Evolutionary conservation across 2,329 filamentous ascomycete genomes (phyloP).

Genomic region (Pseudogymnoascus sp.): DNA sequence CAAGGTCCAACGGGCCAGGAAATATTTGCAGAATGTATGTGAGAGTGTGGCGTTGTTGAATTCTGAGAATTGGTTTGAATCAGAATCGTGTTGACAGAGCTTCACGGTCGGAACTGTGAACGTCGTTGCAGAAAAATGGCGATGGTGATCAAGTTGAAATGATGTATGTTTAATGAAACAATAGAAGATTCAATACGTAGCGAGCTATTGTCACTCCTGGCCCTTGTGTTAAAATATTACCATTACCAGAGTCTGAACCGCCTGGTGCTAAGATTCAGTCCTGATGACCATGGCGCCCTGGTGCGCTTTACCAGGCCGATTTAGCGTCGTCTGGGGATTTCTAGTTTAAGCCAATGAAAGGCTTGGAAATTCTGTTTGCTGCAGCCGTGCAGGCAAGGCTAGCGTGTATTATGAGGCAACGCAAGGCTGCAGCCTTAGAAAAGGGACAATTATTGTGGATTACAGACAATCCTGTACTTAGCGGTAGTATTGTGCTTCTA

Average conservation of each 20-base stretch:
- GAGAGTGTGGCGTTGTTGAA: not conserved
- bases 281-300: conserved; percentile 6
- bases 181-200: not conserved
- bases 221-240: not conserved
- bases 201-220: conserved; percentile 3
- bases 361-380: not conserved
- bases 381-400: conserved; percentile 1
- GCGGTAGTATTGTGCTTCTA: not conserved
- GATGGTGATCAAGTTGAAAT: not conserved
- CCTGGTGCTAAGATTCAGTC: conserved; percentile 5
- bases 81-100: conserved; percentile 4
- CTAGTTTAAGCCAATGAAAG: not conserved
- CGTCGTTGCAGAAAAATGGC: not conserved
- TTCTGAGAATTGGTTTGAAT: not conserved
- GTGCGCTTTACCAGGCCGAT: not conserved
- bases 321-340: conserved; percentile 4
- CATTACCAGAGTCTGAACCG: not conserved
- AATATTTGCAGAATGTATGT: not conserved
- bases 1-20: not conserved
- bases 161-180: not conserved
- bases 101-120: not conserved
- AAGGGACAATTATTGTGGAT: not conserved
- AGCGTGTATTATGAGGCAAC: not conserved
- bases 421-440: not conserved
- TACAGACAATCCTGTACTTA: not conserved